Evolutionary conservation across 2,329 filamentous ascomycete genomes (phyloP).

Genomic region (Aspergillus floridensis): DNA sequence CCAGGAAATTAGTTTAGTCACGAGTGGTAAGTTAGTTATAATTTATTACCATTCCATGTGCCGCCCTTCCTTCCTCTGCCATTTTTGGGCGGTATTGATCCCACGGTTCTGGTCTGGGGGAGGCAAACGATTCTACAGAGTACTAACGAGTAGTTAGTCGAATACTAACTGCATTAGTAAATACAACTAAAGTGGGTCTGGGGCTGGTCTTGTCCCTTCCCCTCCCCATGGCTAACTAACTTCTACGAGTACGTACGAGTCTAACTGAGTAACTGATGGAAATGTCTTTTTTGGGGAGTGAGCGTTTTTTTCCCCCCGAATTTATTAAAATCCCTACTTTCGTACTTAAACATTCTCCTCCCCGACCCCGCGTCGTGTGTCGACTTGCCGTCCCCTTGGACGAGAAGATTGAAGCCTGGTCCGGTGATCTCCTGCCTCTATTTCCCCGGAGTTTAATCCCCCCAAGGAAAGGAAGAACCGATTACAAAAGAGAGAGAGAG

Average conservation of each 20-base stretch:
- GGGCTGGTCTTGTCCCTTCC: slow-evolving; percentile 21
- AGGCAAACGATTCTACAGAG: slow-evolving; percentile 15
- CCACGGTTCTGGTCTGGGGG: slow-evolving; percentile 28
- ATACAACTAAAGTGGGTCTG: slow-evolving; percentile 18
- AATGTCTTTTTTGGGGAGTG: neutral
- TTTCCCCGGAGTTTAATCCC: neutral
- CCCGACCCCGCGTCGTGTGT: slow-evolving; percentile 22
- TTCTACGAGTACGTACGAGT: neutral
- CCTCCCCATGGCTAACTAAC: slow-evolving; percentile 21
- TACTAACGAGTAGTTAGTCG: too few species aligned
- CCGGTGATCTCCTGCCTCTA: neutral
- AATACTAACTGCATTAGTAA: too few species aligned
- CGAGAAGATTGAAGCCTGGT: slow-evolving; percentile 13
- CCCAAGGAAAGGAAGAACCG: neutral
- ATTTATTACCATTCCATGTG: neutral
- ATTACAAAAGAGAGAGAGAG: too few species aligned
- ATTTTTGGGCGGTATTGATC: slow-evolving; percentile 10
- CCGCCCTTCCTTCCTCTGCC: neutral
- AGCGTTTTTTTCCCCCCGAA: slow-evolving; percentile 1
- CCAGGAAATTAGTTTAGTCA: neutral
- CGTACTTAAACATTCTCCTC: slow-evolving; percentile 32
- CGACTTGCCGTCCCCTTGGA: slow-evolving; percentile 22
- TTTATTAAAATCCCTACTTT: neutral
- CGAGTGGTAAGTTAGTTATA: too few species aligned
- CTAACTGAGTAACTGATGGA: slow-evolving; percentile 7